Conservation (phyloP, 2,329 filamentous ascomycete genomes). For the Aspergillus terreus region DNA sequence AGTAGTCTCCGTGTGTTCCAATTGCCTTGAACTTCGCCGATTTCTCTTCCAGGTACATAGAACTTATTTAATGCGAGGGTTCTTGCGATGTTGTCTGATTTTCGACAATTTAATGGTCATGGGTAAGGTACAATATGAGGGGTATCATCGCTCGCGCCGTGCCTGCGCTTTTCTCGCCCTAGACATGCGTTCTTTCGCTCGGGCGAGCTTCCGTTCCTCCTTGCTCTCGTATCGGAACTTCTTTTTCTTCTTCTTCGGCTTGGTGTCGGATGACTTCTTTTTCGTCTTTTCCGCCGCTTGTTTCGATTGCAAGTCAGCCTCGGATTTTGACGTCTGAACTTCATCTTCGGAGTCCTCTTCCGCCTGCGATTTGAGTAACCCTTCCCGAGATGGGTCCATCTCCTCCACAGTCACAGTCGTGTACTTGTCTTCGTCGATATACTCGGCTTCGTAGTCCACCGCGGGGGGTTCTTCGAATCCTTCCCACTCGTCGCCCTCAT, state of each 20-base stretch:
- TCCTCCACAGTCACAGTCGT: slow-evolving; percentile 93
- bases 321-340: slow-evolving; percentile 25
- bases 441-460: slow-evolving; percentile 83
- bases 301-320: slow-evolving; percentile 24
- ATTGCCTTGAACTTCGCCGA: slow-evolving; percentile 13
- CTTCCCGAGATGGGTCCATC: slow-evolving; percentile 73
- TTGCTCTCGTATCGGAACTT: slow-evolving; percentile 93
- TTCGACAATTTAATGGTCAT: slow-evolving; percentile 3
- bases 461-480: slow-evolving; percentile 56
- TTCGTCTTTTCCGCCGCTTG: slow-evolving; percentile 49
- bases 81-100: neutral
- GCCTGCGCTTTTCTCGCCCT: slow-evolving; percentile 68
- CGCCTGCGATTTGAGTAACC: slow-evolving; percentile 56
- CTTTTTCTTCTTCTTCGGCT: slow-evolving; percentile 76
- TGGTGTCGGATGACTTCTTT: slow-evolving; percentile 40
- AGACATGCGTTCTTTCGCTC: slow-evolving; percentile 61
- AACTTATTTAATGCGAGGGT: slow-evolving; percentile 11
- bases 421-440: slow-evolving; percentile 92
- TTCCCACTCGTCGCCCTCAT: slow-evolving; percentile 57
- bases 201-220: slow-evolving; percentile 65
- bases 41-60: slow-evolving; percentile 12
- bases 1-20: slow-evolving; percentile 10
- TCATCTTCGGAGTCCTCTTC: slow-evolving; percentile 26
- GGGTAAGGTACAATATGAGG: neutral
- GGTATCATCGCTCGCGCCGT: slow-evolving; percentile 39